Evolutionary conservation across 257 asterid species (phyloP).

Genomic region (Schizonepeta tenuifolia): DNA sequence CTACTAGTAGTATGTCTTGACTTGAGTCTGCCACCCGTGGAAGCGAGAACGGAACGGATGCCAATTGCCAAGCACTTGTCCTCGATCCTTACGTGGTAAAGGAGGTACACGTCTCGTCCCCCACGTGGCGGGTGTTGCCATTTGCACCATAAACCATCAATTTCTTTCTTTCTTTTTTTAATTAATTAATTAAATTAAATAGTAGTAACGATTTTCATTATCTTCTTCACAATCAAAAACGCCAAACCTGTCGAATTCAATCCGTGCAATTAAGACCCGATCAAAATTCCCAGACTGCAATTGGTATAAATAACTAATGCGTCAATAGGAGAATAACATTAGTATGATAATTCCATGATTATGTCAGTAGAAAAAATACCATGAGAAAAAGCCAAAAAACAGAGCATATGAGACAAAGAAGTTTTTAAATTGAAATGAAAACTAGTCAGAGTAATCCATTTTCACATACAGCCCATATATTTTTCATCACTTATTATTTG

Average conservation of each 20-base stretch:
- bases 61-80: background rate
- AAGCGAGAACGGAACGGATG: background rate
- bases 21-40: background rate
- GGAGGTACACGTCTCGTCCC: no score
- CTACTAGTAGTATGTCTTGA: background rate
- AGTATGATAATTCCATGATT: background rate
- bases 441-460: slow-evolving; percentile 31
- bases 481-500: slow-evolving; percentile 9
- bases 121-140: background rate
- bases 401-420: no score
- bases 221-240: no score
- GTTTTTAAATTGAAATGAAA: no score
- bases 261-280: slow-evolving; percentile 26
- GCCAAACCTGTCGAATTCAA: slow-evolving; percentile 35
- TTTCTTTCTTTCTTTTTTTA: no score
- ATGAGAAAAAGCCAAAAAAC: background rate
- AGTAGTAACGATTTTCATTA: no score
- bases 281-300: slow-evolving; percentile 26
- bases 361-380: background rate
- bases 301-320: slow-evolving; percentile 21
- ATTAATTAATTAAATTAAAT: no score
- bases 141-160: background rate
- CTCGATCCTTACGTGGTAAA: no score
- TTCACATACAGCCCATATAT: background rate
- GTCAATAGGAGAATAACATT: slow-evolving; percentile 10